Percentiles rank a stretch among this genome's conserved stretches.
Conservation (phyloP, 768 basidiomycete genomes). For the Kwoniella sp. region DNA sequence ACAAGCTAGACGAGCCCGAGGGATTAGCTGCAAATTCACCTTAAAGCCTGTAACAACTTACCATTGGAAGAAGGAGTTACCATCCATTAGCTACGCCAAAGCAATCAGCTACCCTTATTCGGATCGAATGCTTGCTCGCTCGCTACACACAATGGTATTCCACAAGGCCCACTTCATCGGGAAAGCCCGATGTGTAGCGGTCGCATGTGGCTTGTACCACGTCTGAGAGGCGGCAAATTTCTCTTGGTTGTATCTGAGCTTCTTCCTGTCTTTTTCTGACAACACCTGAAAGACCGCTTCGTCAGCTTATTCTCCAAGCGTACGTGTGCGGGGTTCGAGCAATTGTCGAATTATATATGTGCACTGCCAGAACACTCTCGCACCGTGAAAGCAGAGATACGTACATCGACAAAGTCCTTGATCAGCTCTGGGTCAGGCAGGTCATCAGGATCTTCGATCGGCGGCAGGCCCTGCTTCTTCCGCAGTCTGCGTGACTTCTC, state of each 20-base stretch:
- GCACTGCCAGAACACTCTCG: no score
- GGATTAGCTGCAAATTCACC: background rate
- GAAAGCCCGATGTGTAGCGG: slow-evolving; percentile 60
- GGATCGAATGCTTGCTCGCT: background rate
- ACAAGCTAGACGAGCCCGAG: background rate
- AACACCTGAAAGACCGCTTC: no score
- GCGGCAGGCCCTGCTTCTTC: slow-evolving; percentile 62
- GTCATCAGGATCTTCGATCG: slow-evolving; percentile 69
- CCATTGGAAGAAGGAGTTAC: slow-evolving; percentile 78
- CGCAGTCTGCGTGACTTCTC: slow-evolving; percentile 60
- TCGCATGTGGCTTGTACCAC: slow-evolving; percentile 83
- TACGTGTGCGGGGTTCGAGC: no score
- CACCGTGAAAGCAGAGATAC: no score
- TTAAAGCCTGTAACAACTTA: slow-evolving; percentile 7
- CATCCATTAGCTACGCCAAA: slow-evolving; percentile 31
- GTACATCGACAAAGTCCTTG: slow-evolving; percentile 46
- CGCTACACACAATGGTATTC: slow-evolving; percentile 58
- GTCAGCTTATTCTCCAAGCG: no score
- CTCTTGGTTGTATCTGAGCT: slow-evolving; percentile 45
- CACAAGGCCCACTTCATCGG: slow-evolving; percentile 57
- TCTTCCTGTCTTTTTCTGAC: slow-evolving; percentile 46
- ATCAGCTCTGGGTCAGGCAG: slow-evolving; percentile 64
- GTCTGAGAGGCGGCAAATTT: slow-evolving; percentile 54
- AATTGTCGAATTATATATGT: no score
- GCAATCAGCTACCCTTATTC: background rate